Evolutionary conservation across 495 filamentous ascomycete genomes (phyloP), one percentile per base, ranked within the genome.

Genomic region (Penicillium pancosmium): DNA sequence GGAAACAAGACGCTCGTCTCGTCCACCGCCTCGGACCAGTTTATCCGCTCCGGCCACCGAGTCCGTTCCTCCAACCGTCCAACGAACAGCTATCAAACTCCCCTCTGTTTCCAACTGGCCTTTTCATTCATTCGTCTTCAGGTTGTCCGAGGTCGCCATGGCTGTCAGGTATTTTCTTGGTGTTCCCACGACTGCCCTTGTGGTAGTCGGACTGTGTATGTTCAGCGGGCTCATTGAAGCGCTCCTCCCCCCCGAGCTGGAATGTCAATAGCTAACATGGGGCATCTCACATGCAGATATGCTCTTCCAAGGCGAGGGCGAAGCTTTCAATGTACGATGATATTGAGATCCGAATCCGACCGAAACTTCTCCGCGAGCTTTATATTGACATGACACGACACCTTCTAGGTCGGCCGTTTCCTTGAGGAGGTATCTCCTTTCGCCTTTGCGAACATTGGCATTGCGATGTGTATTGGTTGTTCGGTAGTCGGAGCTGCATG

Each of bases 401-500:
- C 31, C 23, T 58, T 53, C 52, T 68, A 95, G 91, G 88, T 98
- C 72, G 95, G 95, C 73, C 84, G 86, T 75, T 98, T 98, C 74
- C 84, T 99, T 73, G 93, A 97, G 76, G 86, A 86, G 60, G 86
- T 97, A 64, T 97, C 94, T 52, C 95, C 95, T 8, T 96, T 92
- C 70, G 90, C 90, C 47, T 99, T 92, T 91, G 95, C 93, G 60
- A 84, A 84, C 69, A 71, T 95, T 44, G 95, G 95, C 62, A 96
- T 98, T 61, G 90, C 88, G 23, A 86, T 98, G 62, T 98, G 94
- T 75, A 97, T 97, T 67, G 92, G 93, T 19, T 81, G 97, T 38
- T 98, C 94, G 51, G 92, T 96, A 11, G 91, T 97, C 35, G 95
- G 95, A 67, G 95, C 95, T 69, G 91, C 93, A 86, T 98, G 94